These are phyloP conservation scores for Candida tallmaniae DNA, from an alignment of 805 yeast species.

Conservation along the genomic window DNA sequence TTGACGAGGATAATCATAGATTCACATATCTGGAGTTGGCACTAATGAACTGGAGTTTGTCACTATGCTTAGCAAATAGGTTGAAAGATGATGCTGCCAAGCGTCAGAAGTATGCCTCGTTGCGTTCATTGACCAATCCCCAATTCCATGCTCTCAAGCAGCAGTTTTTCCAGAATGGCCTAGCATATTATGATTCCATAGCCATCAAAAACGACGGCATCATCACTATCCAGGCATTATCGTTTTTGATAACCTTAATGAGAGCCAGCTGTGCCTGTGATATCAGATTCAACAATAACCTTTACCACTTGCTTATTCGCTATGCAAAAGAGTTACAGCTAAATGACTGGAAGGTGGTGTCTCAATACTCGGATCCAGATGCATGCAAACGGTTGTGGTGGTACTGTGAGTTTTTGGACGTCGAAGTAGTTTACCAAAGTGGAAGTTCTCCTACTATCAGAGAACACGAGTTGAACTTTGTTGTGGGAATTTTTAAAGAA, in stretches of 20 bases:
- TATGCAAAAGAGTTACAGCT: conserved; percentile 29
- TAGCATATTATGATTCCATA: conserved; percentile 49
- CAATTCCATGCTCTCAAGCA: conserved; percentile 14
- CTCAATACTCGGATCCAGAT: conserved; percentile 10
- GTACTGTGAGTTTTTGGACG: conserved; percentile 25
- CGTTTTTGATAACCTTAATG: conserved; percentile 40
- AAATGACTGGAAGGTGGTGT: conserved; percentile 15
- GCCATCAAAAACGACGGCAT: conserved; percentile 46
- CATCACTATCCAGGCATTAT: conserved; percentile 44
- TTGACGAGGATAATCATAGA: not conserved
- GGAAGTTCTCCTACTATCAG: conserved; percentile 26
- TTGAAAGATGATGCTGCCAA: conserved; percentile 9
- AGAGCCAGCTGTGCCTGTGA: conserved; percentile 20
- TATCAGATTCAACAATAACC: conserved; percentile 22
- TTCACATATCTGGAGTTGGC: conserved; percentile 26
- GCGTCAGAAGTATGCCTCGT: conserved; percentile 11
- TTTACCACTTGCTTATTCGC: conserved; percentile 22
- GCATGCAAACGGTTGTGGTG: conserved; percentile 23
- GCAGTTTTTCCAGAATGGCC: conserved; percentile 22
- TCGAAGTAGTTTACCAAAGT: conserved; percentile 24
- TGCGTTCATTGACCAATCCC: conserved; percentile 4
- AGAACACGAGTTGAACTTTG: conserved; percentile 10
- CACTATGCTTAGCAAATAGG: conserved; percentile 18
- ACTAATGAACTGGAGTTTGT: conserved; percentile 25
- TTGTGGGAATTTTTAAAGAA: not conserved